These are phyloP conservation scores for Alectoria sarmentosa DNA, from an alignment of 495 filamentous ascomycete genomes.

Conservation along the genomic window DNA sequence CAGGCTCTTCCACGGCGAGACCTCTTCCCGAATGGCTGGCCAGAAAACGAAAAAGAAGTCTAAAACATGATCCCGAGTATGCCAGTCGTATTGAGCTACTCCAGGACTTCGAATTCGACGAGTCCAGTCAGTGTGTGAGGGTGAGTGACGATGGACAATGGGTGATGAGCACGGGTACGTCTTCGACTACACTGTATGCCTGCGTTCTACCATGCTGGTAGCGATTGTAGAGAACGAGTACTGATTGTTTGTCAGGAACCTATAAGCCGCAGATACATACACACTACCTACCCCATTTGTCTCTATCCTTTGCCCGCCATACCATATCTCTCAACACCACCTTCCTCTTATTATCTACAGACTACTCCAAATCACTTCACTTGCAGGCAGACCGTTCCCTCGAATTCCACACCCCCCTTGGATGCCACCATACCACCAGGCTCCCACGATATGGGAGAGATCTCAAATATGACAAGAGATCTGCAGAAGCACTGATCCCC, in stretches of 20 bases:
- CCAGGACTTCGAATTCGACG: constrained; percentile 98
- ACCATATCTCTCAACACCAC: constrained; percentile 91
- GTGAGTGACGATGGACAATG: constrained; percentile 96
- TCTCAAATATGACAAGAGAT: constrained; percentile 74
- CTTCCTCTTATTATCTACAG: constrained; percentile 83
- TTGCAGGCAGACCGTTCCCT: constrained; percentile 85
- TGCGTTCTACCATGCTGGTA: neutral
- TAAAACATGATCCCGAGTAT: constrained; percentile 90
- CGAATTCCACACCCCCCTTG: constrained; percentile 88
- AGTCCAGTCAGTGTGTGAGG: constrained; percentile 87
- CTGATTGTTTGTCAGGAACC: constrained; percentile 43
- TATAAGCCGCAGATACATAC: constrained; percentile 98
- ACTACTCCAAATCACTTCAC: constrained; percentile 93
- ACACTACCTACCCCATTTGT: constrained; percentile 87
- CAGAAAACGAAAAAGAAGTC: constrained; percentile 80
- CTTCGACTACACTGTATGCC: neutral
- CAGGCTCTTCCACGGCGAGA: constrained; percentile 82
- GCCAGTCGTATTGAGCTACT: constrained; percentile 89
- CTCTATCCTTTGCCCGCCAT: constrained; percentile 87
- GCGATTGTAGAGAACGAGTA: neutral
- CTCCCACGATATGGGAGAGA: constrained; percentile 91
- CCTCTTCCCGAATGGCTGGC: constrained; percentile 94
- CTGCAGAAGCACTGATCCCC: constrained; percentile 80
- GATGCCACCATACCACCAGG: constrained; percentile 79
- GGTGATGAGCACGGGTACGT: constrained; percentile 91